Conservation (phyloP, 1,139 yeast genomes). For the Pichia sorboxylosa region DNA sequence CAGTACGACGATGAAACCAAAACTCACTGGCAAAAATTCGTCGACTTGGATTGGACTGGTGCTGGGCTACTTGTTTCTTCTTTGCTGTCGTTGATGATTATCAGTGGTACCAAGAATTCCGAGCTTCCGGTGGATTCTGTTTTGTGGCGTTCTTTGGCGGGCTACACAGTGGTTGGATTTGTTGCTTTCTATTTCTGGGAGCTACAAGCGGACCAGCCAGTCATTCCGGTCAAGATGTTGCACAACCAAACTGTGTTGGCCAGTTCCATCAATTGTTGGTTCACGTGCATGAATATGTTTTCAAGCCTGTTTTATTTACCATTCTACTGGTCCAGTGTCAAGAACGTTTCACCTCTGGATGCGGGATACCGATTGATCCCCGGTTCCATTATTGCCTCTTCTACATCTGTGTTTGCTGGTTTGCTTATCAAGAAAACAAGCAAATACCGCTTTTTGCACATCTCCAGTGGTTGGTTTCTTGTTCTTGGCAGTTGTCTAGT, state of each 20-base stretch:
- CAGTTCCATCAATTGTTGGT: slow-evolving; percentile 27
- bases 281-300: slow-evolving; percentile 23
- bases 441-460: slow-evolving; percentile 17
- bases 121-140: slow-evolving; percentile 32
- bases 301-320: slow-evolving; percentile 23
- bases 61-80: slow-evolving; percentile 33
- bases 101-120: slow-evolving; percentile 39
- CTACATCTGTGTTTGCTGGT: slow-evolving; percentile 23
- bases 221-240: slow-evolving; percentile 22
- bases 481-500: slow-evolving; percentile 23
- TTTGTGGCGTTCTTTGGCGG: slow-evolving; percentile 22
- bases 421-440: slow-evolving; percentile 21
- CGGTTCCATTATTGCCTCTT: slow-evolving; percentile 20
- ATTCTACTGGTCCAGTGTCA: slow-evolving; percentile 22
- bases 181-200: slow-evolving; percentile 16
- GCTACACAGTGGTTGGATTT: slow-evolving; percentile 13
- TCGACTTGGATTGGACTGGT: slow-evolving; percentile 52
- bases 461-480: slow-evolving; percentile 16
- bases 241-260: slow-evolving; percentile 22
- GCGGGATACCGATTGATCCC: slow-evolving; percentile 27
- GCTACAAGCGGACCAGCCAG: slow-evolving; percentile 20
- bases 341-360: slow-evolving; percentile 20
- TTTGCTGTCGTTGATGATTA: slow-evolving; percentile 32
- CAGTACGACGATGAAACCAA: slow-evolving; percentile 17
- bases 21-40: slow-evolving; percentile 31